These are phyloP conservation scores for Piromyces sp. DNA, from an alignment of 192 early-diverging fungal genomes.

Conservation along the genomic window DNA sequence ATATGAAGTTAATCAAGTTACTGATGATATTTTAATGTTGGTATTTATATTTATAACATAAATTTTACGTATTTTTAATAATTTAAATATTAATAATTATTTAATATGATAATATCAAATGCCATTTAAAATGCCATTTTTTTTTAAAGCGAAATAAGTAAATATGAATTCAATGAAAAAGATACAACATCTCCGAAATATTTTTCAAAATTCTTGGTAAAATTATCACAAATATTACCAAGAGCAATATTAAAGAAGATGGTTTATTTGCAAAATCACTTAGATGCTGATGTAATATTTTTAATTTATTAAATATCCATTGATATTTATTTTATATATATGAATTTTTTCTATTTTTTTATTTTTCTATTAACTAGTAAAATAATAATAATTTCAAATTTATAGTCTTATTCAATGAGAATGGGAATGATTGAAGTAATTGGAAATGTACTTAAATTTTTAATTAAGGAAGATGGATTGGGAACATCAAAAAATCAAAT, in stretches of 20 bases:
- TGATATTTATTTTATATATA: neutral
- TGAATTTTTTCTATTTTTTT: slow-evolving; percentile 1
- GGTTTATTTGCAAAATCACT: slow-evolving; percentile 57
- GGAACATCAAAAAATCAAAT: slow-evolving; percentile 36
- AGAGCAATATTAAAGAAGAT: slow-evolving; percentile 77
- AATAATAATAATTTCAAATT: too few relatives aligned
- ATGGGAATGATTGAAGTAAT: slow-evolving; percentile 75
- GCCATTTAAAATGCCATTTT: too few relatives aligned
- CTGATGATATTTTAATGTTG: slow-evolving; percentile 39
- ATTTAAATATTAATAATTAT: neutral
- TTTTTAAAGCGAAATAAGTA: neutral
- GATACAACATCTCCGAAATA: slow-evolving; percentile 68
- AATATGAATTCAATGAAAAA: slow-evolving; percentile 21
- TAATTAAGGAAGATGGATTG: slow-evolving; percentile 39
- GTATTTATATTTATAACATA: neutral
- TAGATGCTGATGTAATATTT: slow-evolving; percentile 69
- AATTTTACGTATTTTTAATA: too few relatives aligned
- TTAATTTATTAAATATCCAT: too few relatives aligned
- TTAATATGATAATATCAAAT: neutral
- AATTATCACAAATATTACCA: slow-evolving; percentile 63
- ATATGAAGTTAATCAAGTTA: slow-evolving; percentile 46
- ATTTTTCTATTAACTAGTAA: too few relatives aligned
- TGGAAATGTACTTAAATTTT: slow-evolving; percentile 64
- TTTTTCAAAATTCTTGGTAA: slow-evolving; percentile 63
- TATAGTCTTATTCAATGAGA: slow-evolving; percentile 71